These are phyloP conservation scores for Thinopyrum elongatum DNA, from an alignment of 176 grass and related monocot genomes.

Conservation along the genomic window DNA sequence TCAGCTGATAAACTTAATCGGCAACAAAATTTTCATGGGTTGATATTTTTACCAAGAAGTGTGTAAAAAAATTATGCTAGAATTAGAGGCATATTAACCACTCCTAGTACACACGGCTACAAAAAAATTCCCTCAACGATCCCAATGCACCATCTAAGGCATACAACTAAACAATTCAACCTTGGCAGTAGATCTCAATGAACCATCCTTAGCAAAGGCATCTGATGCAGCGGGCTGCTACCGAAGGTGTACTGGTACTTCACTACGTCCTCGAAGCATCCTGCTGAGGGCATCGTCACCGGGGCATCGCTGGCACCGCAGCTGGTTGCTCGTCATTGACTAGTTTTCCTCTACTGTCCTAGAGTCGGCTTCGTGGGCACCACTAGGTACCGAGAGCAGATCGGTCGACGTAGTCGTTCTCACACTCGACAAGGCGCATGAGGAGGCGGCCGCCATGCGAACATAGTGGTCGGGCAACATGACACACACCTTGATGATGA, in stretches of 20 bases:
- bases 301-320: too few relatives aligned
- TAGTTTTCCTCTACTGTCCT: background rate
- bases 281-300: background rate
- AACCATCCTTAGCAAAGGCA: slow-evolving; percentile 30
- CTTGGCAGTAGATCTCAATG: background rate
- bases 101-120: too few relatives aligned
- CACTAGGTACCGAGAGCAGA: background rate
- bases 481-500: slow-evolving; percentile 14
- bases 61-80: too few relatives aligned
- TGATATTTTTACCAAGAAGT: too few relatives aligned
- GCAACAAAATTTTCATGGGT: too few relatives aligned
- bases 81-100: too few relatives aligned
- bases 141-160: too few relatives aligned
- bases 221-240: background rate
- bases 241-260: background rate
- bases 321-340: background rate
- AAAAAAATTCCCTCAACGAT: too few relatives aligned
- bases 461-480: slow-evolving; percentile 23
- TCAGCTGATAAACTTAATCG: too few relatives aligned
- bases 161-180: background rate
- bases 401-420: background rate
- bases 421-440: slow-evolving; percentile 24
- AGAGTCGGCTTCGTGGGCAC: background rate
- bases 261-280: slow-evolving; percentile 34
- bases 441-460: slow-evolving; percentile 2